Conservation (phyloP, 176 grass and related monocot species). For the Ensete glaucum region DNA sequence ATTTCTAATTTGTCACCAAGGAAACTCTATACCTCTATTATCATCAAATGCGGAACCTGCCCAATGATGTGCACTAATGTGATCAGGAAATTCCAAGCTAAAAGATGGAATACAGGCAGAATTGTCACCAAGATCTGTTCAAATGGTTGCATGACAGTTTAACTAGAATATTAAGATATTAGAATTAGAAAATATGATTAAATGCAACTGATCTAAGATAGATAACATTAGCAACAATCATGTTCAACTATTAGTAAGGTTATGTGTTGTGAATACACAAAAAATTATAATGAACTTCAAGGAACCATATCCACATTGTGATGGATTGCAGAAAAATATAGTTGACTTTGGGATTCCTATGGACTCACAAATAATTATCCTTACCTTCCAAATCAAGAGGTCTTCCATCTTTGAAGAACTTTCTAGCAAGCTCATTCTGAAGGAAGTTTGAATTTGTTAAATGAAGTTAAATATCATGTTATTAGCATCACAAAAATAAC, state of each 20-base stretch:
- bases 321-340: neutral
- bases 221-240: neutral
- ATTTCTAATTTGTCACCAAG: neutral
- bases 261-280: neutral
- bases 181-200: too few relatives aligned
- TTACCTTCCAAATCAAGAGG: constrained; percentile 87
- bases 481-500: neutral
- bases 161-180: neutral
- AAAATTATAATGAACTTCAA: too few relatives aligned
- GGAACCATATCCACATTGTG: neutral
- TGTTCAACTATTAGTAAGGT: neutral
- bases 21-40: neutral
- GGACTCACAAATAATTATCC: neutral
- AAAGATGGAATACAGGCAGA: neutral
- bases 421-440: constrained; percentile 69
- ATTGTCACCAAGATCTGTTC: too few relatives aligned
- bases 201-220: too few relatives aligned
- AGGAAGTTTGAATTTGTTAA: neutral
- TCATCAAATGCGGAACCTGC: neutral
- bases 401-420: constrained; percentile 93
- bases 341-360: neutral
- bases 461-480: neutral
- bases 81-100: neutral
- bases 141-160: neutral
- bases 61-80: neutral